Evolutionary conservation across 441 rosid genomes (phyloP), one percentile per base, ranked within the genome.

Genomic region (Breynia disticha): DNA sequence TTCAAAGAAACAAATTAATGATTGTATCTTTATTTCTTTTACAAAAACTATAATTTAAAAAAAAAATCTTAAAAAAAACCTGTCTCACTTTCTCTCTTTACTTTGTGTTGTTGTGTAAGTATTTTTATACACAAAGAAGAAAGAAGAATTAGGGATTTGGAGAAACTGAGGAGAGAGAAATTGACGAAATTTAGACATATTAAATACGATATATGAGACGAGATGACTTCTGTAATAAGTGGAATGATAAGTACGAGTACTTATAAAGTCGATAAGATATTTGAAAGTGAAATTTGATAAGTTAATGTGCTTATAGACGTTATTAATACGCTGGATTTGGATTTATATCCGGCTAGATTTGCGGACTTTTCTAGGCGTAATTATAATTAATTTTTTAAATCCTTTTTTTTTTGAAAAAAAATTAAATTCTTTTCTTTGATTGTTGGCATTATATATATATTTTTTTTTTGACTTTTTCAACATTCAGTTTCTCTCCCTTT

Each of bases 91-190:
- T 55, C 67, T 60, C 16, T 10, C 28, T 18, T 3, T 10, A 11
- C 53, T 5, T 12, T 45, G 9, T 16, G 38, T 55, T n/a, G 13
- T 5, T 35, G 11, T 35, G 59, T 54, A 19, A 58, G 66, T 71
- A 72, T 66, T 77, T 81, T 75, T 83, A 79, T 21, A 76, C 14
- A n/a, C n/a, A n/a, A n/a, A n/a, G 75, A 70, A 20, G 53, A 67
- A 51, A 35, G 38, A 18, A 15, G 67, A 61, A 68, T 62, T 81
- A 80, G 76, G 91, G 85, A 84, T 77, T 77, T 75, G 68, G 52
- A 54, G 57, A 54, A n/a, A 52, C 55, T 50, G 50, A 24, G 32
- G 32, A 24, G 32, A 24, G 46, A 50, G 67, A 69, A 16, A 52
- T 49, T 24, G 59, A 46, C 38, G 46, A 44, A 43, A 76, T 48